phyloP scores from a whole-genome alignment of 495 filamentous ascomycete species.

The Lophium mytilinum region DNA sequence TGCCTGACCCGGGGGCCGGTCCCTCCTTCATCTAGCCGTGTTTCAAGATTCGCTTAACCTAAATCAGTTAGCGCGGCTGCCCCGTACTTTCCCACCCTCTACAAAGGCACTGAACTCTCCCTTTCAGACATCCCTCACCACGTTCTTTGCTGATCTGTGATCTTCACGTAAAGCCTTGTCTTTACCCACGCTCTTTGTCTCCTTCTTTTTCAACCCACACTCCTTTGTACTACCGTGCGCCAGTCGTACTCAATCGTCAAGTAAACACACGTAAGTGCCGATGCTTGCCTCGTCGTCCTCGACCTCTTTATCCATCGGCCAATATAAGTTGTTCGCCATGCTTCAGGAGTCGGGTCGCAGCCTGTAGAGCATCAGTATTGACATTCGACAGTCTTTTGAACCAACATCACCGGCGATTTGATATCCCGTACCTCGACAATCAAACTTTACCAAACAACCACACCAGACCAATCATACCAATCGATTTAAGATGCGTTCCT shows the following conservation, averaged over 20 bases:
- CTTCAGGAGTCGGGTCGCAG: background rate
- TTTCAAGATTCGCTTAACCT: too few species aligned
- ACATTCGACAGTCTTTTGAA: background rate
- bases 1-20: too few species aligned
- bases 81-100: background rate
- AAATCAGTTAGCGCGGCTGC: too few species aligned
- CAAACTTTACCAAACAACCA: background rate
- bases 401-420: conserved; percentile 19
- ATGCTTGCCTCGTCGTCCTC: background rate
- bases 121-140: conserved; percentile 10
- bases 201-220: conserved; percentile 10
- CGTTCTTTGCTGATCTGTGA: conserved; percentile 25
- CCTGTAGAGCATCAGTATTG: background rate
- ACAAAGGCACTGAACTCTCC: background rate
- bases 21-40: too few species aligned
- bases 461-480: conserved; percentile 3
- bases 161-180: conserved; percentile 18
- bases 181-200: conserved; percentile 17
- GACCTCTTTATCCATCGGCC: background rate
- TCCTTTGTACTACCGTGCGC: conserved; percentile 18
- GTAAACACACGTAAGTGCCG: conserved; percentile 9
- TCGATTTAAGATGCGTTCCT: conserved; percentile 57
- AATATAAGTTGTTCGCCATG: background rate
- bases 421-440: conserved; percentile 14
- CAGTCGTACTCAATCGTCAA: conserved; percentile 11